Evolutionary conservation across 2,329 filamentous ascomycete species (phyloP).

Genomic region (Acrodontium crateriforme): DNA sequence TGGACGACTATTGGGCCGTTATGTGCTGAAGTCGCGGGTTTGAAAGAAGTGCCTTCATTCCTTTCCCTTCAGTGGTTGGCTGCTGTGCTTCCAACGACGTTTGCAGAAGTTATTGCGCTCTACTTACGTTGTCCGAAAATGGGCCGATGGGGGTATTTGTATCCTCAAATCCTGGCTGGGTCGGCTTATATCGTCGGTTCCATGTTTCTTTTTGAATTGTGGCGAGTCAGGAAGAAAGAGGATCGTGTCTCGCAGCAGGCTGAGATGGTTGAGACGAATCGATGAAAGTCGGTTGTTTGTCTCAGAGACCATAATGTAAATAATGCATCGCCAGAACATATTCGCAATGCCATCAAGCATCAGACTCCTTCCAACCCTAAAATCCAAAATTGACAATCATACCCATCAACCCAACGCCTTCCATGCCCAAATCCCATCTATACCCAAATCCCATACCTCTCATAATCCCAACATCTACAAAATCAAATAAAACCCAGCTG

Average conservation of each 20-base stretch:
- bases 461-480: constrained; percentile 10
- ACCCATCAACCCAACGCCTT: too few relatives aligned
- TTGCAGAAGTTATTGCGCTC: constrained; percentile 28
- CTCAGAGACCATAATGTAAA: too few relatives aligned
- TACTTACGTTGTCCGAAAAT: constrained; percentile 15
- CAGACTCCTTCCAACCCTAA: too few relatives aligned
- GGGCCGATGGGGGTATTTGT: constrained; percentile 20
- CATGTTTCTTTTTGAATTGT: constrained; percentile 19
- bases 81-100: constrained; percentile 23
- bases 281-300: too few relatives aligned
- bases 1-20: constrained; percentile 34
- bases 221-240: constrained; percentile 6
- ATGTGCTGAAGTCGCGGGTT: constrained; percentile 27
- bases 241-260: too few relatives aligned
- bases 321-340: too few relatives aligned
- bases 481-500: constrained; percentile 8
- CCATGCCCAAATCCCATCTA: constrained; percentile 2
- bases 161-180: constrained; percentile 27
- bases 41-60: constrained; percentile 27
- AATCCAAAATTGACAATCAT: too few relatives aligned
- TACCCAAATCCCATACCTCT: constrained; percentile 1
- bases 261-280: too few relatives aligned
- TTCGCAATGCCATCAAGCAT: too few relatives aligned
- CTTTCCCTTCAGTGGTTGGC: constrained; percentile 26
- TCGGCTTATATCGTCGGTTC: constrained; percentile 23